Percentiles rank a stretch among this genome's conserved stretches.
phyloP scores from a whole-genome alignment of 768 basidiomycete genomes.

The Arthromyces matolae region DNA sequence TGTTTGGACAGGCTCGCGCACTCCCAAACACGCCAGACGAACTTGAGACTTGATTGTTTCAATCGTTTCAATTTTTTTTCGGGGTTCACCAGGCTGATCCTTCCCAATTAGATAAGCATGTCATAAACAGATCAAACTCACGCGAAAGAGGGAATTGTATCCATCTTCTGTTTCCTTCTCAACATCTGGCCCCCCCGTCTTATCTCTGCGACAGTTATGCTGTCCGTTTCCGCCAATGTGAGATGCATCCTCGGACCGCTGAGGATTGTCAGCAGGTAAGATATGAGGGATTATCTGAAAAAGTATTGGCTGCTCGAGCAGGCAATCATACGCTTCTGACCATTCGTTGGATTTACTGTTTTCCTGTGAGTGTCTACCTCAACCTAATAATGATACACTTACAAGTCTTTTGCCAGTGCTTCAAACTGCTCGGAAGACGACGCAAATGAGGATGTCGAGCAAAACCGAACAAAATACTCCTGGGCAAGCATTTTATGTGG shows the following conservation, averaged over 20 bases:
- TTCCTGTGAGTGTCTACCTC: neutral
- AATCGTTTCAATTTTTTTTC: neutral
- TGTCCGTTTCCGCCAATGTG: slow-evolving; percentile 23
- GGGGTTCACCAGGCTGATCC: too few species aligned
- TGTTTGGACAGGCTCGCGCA: neutral
- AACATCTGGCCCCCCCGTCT: slow-evolving; percentile 19
- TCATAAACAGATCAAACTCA: neutral
- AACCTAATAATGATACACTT: slow-evolving; percentile 2
- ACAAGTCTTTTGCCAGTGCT: slow-evolving; percentile 21
- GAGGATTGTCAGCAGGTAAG: slow-evolving; percentile 32
- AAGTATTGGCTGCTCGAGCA: slow-evolving; percentile 15
- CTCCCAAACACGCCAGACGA: neutral
- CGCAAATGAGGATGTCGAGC: slow-evolving; percentile 29
- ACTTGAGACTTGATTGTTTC: neutral
- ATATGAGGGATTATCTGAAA: slow-evolving; percentile 22
- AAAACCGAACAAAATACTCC: slow-evolving; percentile 30
- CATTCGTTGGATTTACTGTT: too few species aligned
- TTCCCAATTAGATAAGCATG: neutral
- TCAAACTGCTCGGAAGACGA: slow-evolving; percentile 26
- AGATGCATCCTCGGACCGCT: slow-evolving; percentile 26
- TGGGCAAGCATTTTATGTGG: slow-evolving; percentile 24
- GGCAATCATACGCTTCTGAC: too few species aligned
- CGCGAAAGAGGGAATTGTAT: slow-evolving; percentile 17
- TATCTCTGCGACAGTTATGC: slow-evolving; percentile 22
- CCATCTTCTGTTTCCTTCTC: slow-evolving; percentile 18